Percentiles rank a stretch among this genome's conserved stretches.
phyloP scores from a whole-genome alignment of 2,329 filamentous ascomycete species.

The Zopfia rhizophila region DNA sequence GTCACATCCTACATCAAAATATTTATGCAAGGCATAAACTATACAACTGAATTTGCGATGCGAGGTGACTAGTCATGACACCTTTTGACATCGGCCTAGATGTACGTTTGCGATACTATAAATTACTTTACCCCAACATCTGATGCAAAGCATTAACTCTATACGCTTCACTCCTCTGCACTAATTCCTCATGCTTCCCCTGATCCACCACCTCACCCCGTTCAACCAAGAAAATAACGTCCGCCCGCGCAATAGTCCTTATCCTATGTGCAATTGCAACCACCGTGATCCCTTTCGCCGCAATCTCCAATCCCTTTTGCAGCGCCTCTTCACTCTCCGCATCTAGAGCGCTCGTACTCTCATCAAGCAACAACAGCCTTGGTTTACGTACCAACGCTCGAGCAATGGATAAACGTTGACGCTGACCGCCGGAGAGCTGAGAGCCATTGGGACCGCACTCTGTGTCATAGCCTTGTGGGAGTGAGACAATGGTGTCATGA shows the following conservation, averaged over 20 bases:
- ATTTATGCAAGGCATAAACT: too few species aligned
- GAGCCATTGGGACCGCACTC: conserved; percentile 54
- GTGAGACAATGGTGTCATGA: conserved; percentile 71
- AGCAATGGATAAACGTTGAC: conserved; percentile 56
- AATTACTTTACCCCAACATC: conserved; percentile 52
- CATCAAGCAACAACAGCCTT: conserved; percentile 54
- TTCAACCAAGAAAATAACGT: conserved; percentile 60
- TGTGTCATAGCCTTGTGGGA: conserved; percentile 74
- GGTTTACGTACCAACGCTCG: conserved; percentile 56
- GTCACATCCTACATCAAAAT: too few species aligned
- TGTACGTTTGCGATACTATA: background rate
- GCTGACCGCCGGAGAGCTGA: conserved; percentile 56
- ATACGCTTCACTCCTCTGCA: conserved; percentile 61
- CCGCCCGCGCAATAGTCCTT: conserved; percentile 54
- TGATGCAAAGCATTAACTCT: conserved; percentile 62
- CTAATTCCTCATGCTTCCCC: conserved; percentile 61
- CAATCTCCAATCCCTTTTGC: conserved; percentile 52
- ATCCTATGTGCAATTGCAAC: conserved; percentile 59
- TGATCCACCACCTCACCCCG: conserved; percentile 60
- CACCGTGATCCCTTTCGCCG: conserved; percentile 50
- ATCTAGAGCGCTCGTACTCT: conserved; percentile 56
- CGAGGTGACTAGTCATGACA: too few species aligned
- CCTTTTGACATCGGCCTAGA: too few species aligned
- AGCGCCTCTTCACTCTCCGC: conserved; percentile 55
- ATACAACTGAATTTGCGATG: too few species aligned